A percentile compares a stretch with the other conserved stretches of the same genome.
Conservation (phyloP, 2,329 filamentous ascomycete species). For the Diaporthe sp. region DNA sequence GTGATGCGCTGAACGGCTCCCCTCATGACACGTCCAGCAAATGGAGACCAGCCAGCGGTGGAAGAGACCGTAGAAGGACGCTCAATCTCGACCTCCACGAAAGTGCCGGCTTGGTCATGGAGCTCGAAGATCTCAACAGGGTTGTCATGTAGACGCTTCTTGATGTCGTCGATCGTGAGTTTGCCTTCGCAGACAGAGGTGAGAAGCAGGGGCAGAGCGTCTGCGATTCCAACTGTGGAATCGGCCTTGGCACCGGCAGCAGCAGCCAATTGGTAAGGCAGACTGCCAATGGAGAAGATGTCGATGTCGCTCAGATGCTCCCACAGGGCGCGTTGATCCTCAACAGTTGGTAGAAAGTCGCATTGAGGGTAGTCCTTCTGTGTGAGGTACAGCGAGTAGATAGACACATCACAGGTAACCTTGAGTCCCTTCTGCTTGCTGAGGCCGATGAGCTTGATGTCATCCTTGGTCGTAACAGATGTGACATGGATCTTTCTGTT, state of each 20-base stretch:
- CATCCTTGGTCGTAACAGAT: constrained; percentile 83
- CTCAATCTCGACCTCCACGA: constrained; percentile 81
- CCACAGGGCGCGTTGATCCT: constrained; percentile 81
- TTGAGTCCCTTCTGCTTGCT: constrained; percentile 85
- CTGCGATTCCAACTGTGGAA: constrained; percentile 74
- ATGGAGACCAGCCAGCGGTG: constrained; percentile 73
- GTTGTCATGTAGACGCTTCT: constrained; percentile 77
- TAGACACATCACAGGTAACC: constrained; percentile 85
- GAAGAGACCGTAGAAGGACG: constrained; percentile 71
- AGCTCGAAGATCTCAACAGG: constrained; percentile 85
- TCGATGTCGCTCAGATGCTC: constrained; percentile 78
- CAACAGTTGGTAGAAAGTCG: constrained; percentile 70
- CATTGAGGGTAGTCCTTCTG: constrained; percentile 77
- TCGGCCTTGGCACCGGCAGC: constrained; percentile 63
- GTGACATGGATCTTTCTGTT: constrained; percentile 83
- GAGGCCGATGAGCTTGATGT: constrained; percentile 80
- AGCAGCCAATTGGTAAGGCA: constrained; percentile 79
- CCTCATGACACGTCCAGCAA: constrained; percentile 74
- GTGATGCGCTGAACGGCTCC: constrained; percentile 80
- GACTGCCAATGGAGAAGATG: constrained; percentile 81
- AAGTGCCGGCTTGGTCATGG: constrained; percentile 80
- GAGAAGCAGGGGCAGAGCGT: constrained; percentile 79
- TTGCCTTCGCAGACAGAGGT: constrained; percentile 80
- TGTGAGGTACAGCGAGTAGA: constrained; percentile 81
- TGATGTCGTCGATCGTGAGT: constrained; percentile 79